Conservation (phyloP, 2,329 filamentous ascomycete species). For the Trichoderma arundinaceum region DNA sequence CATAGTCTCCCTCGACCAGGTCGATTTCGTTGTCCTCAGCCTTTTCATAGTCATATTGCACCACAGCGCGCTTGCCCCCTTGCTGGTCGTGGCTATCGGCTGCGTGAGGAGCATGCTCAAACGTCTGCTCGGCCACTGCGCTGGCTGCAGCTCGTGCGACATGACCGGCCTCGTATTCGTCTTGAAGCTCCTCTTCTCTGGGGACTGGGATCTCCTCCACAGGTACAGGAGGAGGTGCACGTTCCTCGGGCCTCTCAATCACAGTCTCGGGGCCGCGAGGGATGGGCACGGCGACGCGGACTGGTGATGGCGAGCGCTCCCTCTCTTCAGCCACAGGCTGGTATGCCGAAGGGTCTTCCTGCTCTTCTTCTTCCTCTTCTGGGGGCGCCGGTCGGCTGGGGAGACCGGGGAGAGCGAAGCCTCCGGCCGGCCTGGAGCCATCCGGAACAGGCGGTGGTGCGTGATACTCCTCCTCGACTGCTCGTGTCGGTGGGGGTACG, state of each 20-base stretch:
- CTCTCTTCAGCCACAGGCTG: constrained; percentile 49
- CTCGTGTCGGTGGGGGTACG: constrained; percentile 46
- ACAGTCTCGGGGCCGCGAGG: constrained; percentile 64
- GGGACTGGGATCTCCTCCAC: constrained; percentile 68
- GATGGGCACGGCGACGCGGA: constrained; percentile 86
- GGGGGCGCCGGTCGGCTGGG: constrained; percentile 63
- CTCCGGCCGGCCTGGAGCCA: constrained; percentile 73
- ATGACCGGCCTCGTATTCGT: constrained; percentile 67
- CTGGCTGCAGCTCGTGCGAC: constrained; percentile 63
- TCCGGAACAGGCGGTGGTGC: constrained; percentile 59
- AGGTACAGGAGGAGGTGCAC: constrained; percentile 65
- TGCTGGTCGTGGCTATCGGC: constrained; percentile 41
- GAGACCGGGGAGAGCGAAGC: constrained; percentile 79
- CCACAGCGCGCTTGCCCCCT: constrained; percentile 73
- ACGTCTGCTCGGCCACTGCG: constrained; percentile 55
- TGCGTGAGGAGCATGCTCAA: constrained; percentile 41
- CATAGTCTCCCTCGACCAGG: constrained; percentile 82
- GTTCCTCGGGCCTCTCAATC: constrained; percentile 56
- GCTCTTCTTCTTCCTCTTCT: constrained; percentile 65
- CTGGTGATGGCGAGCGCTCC: constrained; percentile 67
- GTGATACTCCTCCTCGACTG: constrained; percentile 53
- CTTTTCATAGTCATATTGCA: constrained; percentile 96
- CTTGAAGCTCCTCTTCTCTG: constrained; percentile 66
- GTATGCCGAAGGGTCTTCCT: constrained; percentile 57
- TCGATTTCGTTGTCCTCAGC: constrained; percentile 97